A percentile compares a stretch with the other conserved stretches of the same genome.
Evolutionary conservation across 208 protist genomes (phyloP).

Genomic region (Balamuthia mandrillaris): DNA sequence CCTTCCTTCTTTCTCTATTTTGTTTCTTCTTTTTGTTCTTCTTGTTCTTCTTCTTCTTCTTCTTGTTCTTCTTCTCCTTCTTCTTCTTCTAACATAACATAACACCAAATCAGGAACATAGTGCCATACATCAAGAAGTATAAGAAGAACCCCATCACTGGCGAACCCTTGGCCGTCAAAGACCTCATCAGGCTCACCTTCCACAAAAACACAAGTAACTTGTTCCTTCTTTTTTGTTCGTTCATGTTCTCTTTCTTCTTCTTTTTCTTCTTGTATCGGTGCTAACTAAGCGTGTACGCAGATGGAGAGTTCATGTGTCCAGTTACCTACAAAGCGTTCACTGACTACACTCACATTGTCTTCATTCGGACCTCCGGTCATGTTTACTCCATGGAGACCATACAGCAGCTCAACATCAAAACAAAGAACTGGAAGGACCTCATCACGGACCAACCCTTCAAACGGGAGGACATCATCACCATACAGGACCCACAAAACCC

Average conservation of each 20-base stretch:
- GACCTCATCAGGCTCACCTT: slow-evolving; percentile 74
- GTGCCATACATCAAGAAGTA: slow-evolving; percentile 78
- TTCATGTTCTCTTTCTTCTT: too few relatives aligned
- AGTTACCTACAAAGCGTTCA: slow-evolving; percentile 81
- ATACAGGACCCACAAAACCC: slow-evolving; percentile 64
- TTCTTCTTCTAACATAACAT: not conserved
- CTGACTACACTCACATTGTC: slow-evolving; percentile 77
- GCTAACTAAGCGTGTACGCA: too few relatives aligned
- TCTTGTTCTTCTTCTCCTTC: not conserved
- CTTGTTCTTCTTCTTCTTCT: not conserved
- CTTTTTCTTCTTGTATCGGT: not conserved
- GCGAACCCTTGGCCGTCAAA: slow-evolving; percentile 65
- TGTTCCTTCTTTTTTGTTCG: not conserved
- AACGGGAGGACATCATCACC: slow-evolving; percentile 69
- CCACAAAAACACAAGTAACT: slow-evolving; percentile 52
- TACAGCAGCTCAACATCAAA: slow-evolving; percentile 81
- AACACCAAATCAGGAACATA: slow-evolving; percentile 61
- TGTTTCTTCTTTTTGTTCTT: not conserved
- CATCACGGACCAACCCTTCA: slow-evolving; percentile 73
- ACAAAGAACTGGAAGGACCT: slow-evolving; percentile 72
- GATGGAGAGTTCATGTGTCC: slow-evolving; percentile 77
- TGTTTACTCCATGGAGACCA: slow-evolving; percentile 79
- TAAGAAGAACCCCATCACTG: slow-evolving; percentile 72
- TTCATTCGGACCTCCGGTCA: slow-evolving; percentile 72
- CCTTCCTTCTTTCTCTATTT: not conserved